phyloP scores from a whole-genome alignment of 495 filamentous ascomycete species.

The Elasticomyces elasticus region DNA sequence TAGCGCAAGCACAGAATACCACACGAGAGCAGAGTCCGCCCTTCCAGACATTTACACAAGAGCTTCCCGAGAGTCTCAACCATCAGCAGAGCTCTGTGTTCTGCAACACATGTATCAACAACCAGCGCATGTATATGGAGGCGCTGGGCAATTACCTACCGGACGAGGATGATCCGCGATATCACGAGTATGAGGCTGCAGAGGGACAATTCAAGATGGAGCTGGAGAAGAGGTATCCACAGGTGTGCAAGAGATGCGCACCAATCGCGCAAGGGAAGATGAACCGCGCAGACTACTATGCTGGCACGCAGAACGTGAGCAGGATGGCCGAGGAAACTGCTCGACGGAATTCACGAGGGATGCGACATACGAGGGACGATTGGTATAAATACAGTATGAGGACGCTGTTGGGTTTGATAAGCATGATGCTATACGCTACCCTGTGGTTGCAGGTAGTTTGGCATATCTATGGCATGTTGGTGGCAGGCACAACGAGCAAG shows the following conservation, averaged over 20 bases:
- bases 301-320: conserved; percentile 57
- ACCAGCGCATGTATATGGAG: conserved; percentile 65
- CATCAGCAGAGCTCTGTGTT: conserved; percentile 43
- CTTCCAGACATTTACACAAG: conserved; percentile 13
- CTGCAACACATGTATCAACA: conserved; percentile 67
- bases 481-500: neutral
- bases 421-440: conserved; percentile 42
- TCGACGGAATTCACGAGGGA: conserved; percentile 33
- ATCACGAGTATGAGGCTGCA: conserved; percentile 46
- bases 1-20: conserved; percentile 9
- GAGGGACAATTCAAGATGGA: conserved; percentile 51
- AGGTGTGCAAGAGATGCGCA: conserved; percentile 69
- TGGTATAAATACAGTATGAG: conserved; percentile 45
- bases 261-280: conserved; percentile 55
- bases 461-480: conserved; percentile 14
- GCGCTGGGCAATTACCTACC: conserved; percentile 62
- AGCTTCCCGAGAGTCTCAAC: neutral
- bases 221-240: conserved; percentile 70
- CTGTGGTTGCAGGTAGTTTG: conserved; percentile 22
- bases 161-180: conserved; percentile 52
- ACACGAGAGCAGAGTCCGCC: conserved; percentile 2
- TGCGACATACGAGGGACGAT: conserved; percentile 27
- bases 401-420: conserved; percentile 38
- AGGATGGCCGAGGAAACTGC: conserved; percentile 60
- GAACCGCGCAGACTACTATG: conserved; percentile 58